Evolutionary conservation across 257 asterid genomes (phyloP).

Genomic region (Solanum piurae): DNA sequence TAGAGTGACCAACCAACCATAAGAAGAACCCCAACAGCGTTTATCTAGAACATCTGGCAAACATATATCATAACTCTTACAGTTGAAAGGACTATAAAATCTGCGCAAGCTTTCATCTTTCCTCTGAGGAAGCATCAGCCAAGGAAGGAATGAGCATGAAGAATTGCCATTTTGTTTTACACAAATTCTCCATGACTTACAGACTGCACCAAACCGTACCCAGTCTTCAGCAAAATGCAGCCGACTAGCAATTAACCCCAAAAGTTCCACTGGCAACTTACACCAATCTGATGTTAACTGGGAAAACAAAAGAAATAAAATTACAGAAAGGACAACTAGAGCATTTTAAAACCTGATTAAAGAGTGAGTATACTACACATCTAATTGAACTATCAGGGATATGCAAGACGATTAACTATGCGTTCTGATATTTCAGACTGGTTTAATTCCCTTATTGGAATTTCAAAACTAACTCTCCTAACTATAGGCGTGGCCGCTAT

Average conservation of each 20-base stretch:
- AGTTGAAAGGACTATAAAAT: slow-evolving; percentile 8
- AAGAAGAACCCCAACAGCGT: slow-evolving; percentile 24
- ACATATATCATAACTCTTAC: background rate
- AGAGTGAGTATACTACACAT: background rate
- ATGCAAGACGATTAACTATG: background rate
- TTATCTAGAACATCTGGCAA: slow-evolving; percentile 8
- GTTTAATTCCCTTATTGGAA: background rate
- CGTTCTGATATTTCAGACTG: background rate
- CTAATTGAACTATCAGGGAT: background rate
- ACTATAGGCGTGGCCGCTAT: background rate
- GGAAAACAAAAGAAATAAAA: background rate
- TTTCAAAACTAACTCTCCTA: background rate
- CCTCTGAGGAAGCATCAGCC: slow-evolving; percentile 15
- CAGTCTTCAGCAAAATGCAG: slow-evolving; percentile 11
- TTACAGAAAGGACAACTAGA: background rate
- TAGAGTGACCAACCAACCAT: slow-evolving; percentile 18
- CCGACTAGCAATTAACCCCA: slow-evolving; percentile 9
- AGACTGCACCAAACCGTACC: slow-evolving; percentile 3
- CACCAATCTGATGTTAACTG: slow-evolving; percentile 15
- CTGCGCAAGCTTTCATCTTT: background rate
- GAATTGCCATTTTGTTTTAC: background rate
- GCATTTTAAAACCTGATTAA: background rate
- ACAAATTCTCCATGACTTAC: slow-evolving; percentile 17
- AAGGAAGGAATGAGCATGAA: slow-evolving; percentile 7
- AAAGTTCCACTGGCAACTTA: slow-evolving; percentile 10